Percentiles rank a stretch among this genome's conserved stretches.
phyloP scores from a whole-genome alignment of 2,329 filamentous ascomycete genomes.

The Akanthomyces muscarius region DNA sequence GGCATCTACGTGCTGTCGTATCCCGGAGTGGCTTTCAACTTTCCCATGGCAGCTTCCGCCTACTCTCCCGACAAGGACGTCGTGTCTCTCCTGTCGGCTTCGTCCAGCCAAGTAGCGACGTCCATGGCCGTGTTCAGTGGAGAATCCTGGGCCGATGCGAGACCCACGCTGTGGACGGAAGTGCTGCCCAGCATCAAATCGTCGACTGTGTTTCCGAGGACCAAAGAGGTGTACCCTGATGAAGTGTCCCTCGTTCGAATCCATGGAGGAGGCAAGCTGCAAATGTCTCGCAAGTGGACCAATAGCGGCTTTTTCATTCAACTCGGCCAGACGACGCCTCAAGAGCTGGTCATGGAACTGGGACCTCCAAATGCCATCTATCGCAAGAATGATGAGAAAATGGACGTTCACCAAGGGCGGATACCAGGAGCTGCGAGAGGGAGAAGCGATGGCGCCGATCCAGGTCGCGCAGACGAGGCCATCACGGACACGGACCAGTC shows the following conservation, averaged over 20 bases:
- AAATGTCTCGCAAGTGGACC: slow-evolving; percentile 70
- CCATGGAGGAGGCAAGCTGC: slow-evolving; percentile 72
- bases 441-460: slow-evolving; percentile 41
- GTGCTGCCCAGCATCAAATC: slow-evolving; percentile 70
- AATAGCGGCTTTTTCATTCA: slow-evolving; percentile 64
- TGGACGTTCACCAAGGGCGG: slow-evolving; percentile 75
- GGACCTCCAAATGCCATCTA: slow-evolving; percentile 94
- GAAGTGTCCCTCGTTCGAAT: slow-evolving; percentile 80
- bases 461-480: slow-evolving; percentile 50
- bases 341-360: slow-evolving; percentile 85
- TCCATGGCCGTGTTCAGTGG: slow-evolving; percentile 92
- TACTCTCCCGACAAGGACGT: slow-evolving; percentile 78
- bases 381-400: slow-evolving; percentile 80
- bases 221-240: slow-evolving; percentile 76
- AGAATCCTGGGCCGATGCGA: slow-evolving; percentile 82
- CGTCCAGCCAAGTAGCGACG: slow-evolving; percentile 69
- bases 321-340: slow-evolving; percentile 82
- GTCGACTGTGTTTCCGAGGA: slow-evolving; percentile 63
- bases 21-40: slow-evolving; percentile 89
- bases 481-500: slow-evolving; percentile 69
- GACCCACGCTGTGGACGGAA: slow-evolving; percentile 72
- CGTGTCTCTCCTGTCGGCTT: slow-evolving; percentile 77
- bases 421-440: slow-evolving; percentile 48
- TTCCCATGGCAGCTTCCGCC: slow-evolving; percentile 68
- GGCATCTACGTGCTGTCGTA: slow-evolving; percentile 91